Base-by-base conservation (phyloP, 495 filamentous ascomycete species). In the Apodospora peruviana region DNA sequence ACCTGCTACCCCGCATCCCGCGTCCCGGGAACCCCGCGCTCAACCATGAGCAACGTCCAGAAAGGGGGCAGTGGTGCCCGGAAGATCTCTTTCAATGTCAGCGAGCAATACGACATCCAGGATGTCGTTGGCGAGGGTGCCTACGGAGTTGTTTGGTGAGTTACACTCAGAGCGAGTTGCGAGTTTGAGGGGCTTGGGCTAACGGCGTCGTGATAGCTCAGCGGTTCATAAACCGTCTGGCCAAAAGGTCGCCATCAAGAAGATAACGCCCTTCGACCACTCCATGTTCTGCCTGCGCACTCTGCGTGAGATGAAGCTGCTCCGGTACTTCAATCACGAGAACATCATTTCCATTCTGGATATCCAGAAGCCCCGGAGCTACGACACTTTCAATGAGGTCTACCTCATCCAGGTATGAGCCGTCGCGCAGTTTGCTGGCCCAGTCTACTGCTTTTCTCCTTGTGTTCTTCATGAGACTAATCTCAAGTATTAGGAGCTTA, bases 31-130 rank as follows among this genome's bases (percentile, higher is more conserved):
- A 21, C 23, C 35, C 22, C 23, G 29, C 17, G 20, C 50, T 29
- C 36, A 43, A 53, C 35, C 43, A 65, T 65, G 62, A 65, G 62
- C 43, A 65, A 58, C 59, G 56, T 56, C 37, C 59, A 56, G 41
- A 46, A 51, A 29, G 37, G 51, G 45, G 59, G 54, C 46, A 32
- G 27, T 14, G 77, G 76, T 53, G 95, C 93, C 60, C 80, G 94
- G 52, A 99, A 97, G 82, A 99, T 99, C 65, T 96, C 90, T 38
- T 99, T 99, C 82, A 99, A 99, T 61, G 94, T 99, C 37, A 95
- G 90, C 56, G 94, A 99, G 62, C 94, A 99, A 70, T 99, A 99
- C 67, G 94, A 97, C 58, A 97, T 99, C 53, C 90, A 95, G 64
- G 94, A 99, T 81, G 94, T 99, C 34, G 94, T 99, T 40, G 94